Percentiles rank a stretch among this genome's conserved stretches.
Conservation (phyloP, 108 stramenopile species). For the Cyclotella distinguenda region DNA sequence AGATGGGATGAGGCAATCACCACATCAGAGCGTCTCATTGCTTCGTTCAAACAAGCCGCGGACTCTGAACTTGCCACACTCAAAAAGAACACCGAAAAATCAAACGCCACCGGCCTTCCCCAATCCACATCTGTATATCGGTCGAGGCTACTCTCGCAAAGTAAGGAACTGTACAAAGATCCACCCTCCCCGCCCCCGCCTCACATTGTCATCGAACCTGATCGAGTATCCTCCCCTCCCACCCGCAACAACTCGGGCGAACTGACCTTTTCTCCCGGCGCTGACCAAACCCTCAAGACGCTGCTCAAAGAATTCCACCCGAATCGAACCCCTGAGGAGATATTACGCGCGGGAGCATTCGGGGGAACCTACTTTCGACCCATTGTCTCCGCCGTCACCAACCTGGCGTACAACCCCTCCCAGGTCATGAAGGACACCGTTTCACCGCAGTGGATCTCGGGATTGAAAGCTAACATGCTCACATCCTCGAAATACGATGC, state of each 20-base stretch:
- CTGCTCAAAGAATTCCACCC: constrained; percentile 84
- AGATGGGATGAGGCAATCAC: constrained; percentile 42
- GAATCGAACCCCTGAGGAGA: constrained; percentile 93
- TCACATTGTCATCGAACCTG: constrained; percentile 39
- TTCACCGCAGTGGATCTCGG: constrained; percentile 73
- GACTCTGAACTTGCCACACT: constrained; percentile 12
- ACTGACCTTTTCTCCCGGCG: constrained; percentile 57
- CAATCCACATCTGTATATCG: constrained; percentile 47
- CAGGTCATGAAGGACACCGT: constrained; percentile 72
- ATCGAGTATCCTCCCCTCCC: constrained; percentile 40
- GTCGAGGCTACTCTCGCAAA: constrained; percentile 54
- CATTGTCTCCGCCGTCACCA: constrained; percentile 86
- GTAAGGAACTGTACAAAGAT: constrained; percentile 85
- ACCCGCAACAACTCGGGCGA: constrained; percentile 56
- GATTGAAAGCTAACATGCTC: constrained; percentile 57
- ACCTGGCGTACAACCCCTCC: constrained; percentile 58
- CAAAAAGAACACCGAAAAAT: neutral
- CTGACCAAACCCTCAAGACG: no score
- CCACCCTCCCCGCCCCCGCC: constrained; percentile 76
- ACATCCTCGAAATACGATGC: constrained; percentile 68
- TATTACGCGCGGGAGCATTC: constrained; percentile 88
- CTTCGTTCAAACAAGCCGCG: constrained; percentile 46
- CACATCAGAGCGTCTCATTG: constrained; percentile 30
- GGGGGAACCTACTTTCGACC: constrained; percentile 96
- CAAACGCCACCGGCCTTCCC: constrained; percentile 43